Evolutionary conservation across 2,329 filamentous ascomycete species (phyloP).

Genomic region (Bipolaris bicolor): DNA sequence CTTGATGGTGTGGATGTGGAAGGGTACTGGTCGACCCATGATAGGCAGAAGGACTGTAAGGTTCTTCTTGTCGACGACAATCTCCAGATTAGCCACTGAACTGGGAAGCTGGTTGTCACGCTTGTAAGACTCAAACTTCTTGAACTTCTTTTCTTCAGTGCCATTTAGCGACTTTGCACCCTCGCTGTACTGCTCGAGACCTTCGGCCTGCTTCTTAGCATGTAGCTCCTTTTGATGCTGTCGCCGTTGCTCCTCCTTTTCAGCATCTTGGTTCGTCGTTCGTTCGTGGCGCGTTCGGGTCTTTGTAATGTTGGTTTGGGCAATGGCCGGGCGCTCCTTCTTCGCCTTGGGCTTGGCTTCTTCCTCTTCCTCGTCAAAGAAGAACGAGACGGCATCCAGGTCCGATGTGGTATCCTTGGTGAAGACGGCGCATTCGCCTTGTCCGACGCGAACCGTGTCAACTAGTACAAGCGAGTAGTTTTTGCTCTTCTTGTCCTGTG

Average conservation of each 20-base stretch:
- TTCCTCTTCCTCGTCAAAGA: conserved; percentile 94
- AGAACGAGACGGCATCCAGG: conserved; percentile 94
- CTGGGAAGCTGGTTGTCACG: conserved; percentile 90
- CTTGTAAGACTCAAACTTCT: conserved; percentile 99
- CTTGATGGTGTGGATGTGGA: conserved; percentile 98
- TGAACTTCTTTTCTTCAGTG: conserved; percentile 96
- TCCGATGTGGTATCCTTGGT: conserved; percentile 92
- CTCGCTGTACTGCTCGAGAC: conserved; percentile 82
- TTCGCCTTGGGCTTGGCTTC: conserved; percentile 87
- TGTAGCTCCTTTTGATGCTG: conserved; percentile 93
- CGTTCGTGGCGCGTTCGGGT: conserved; percentile 91
- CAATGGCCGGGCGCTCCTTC: conserved; percentile 84
- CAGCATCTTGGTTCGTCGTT: conserved; percentile 85
- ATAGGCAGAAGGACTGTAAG: conserved; percentile 90
- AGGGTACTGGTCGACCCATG: conserved; percentile 95
- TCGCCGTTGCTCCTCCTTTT: conserved; percentile 82
- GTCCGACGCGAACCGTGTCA: conserved; percentile 88
- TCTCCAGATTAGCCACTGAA: conserved; percentile 81
- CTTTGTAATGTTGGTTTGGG: conserved; percentile 93
- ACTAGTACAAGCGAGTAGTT: conserved; percentile 88
- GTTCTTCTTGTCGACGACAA: conserved; percentile 90
- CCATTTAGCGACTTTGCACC: conserved; percentile 85
- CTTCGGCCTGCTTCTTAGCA: conserved; percentile 82
- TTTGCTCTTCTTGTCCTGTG: conserved; percentile 88
- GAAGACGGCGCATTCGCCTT: conserved; percentile 81